These are phyloP conservation scores for Russula vinacea DNA, from an alignment of 768 basidiomycete species.

Conservation along the genomic window DNA sequence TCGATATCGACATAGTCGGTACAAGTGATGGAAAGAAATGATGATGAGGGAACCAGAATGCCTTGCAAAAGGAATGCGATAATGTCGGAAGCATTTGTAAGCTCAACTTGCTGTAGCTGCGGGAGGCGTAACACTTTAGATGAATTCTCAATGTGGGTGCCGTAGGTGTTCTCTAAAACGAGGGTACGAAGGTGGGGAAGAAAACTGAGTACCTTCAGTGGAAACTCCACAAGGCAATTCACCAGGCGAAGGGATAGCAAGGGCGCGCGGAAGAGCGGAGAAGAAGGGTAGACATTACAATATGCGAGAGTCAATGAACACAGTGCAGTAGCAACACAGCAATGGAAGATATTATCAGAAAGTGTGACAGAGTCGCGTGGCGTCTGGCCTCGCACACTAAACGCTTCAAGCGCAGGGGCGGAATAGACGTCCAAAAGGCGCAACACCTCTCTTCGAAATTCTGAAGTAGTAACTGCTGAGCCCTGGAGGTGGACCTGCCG, in stretches of 20 bases:
- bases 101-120: conserved; percentile 4
- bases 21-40: conserved; percentile 14
- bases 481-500: conserved; percentile 13
- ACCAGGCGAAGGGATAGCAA: conserved; percentile 8
- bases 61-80: conserved; percentile 9
- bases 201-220: neutral
- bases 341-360: conserved; percentile 1
- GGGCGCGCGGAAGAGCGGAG: conserved; percentile 3
- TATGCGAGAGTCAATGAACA: conserved; percentile 2
- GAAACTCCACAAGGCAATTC: conserved; percentile 6
- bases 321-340: neutral
- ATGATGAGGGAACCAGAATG: conserved; percentile 6
- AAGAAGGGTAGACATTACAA: conserved; percentile 5
- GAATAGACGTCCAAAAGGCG: neutral
- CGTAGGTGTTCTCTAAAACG: neutral
- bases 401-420: conserved; percentile 7
- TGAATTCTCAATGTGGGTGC: neutral
- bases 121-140: neutral
- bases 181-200: conserved; percentile 16
- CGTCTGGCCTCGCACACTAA: neutral
- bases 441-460: neutral
- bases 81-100: conserved; percentile 3
- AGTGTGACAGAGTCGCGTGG: neutral
- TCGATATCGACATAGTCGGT: conserved; percentile 4
- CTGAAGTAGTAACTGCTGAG: neutral